Percentiles rank a stretch among this genome's conserved stretches.
Conservation (phyloP, 2,329 filamentous ascomycete genomes). For the Aspergillus intermedius region DNA sequence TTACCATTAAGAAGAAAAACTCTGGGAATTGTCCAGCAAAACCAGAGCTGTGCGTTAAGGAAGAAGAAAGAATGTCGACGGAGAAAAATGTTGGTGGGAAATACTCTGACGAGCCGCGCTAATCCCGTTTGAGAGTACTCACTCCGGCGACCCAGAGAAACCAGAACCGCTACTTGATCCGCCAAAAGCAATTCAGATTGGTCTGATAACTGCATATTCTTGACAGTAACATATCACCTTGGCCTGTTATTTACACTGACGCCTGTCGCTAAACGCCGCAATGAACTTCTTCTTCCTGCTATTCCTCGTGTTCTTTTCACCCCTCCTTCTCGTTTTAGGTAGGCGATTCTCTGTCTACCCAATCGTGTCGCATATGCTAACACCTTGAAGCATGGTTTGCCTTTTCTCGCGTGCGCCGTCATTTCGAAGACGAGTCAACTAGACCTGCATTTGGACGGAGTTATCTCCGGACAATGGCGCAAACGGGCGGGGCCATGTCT, state of each 20-base stretch:
- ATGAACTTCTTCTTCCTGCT: slow-evolving; percentile 32
- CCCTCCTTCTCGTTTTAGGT: slow-evolving; percentile 32
- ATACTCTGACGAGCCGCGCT: slow-evolving; percentile 4
- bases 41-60: slow-evolving; percentile 12
- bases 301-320: slow-evolving; percentile 32
- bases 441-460: slow-evolving; percentile 48
- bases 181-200: background rate
- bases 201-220: no score
- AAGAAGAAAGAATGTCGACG: slow-evolving; percentile 6
- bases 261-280: background rate
- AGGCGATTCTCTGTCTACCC: slow-evolving; percentile 5
- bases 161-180: background rate
- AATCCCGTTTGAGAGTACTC: slow-evolving; percentile 8
- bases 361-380: slow-evolving; percentile 13
- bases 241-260: no score
- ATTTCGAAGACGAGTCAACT: slow-evolving; percentile 36
- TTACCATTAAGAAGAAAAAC: slow-evolving; percentile 25
- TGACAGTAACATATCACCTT: no score
- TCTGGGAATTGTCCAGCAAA: slow-evolving; percentile 25
- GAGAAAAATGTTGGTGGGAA: slow-evolving; percentile 14
- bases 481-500: slow-evolving; percentile 48
- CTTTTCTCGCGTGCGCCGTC: slow-evolving; percentile 40
- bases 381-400: slow-evolving; percentile 42
- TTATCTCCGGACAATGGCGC: slow-evolving; percentile 53
- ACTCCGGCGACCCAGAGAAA: background rate